These are phyloP conservation scores for Hymenoscyphus fraxineus DNA, from an alignment of 2,329 filamentous ascomycete genomes.

Conservation along the genomic window DNA sequence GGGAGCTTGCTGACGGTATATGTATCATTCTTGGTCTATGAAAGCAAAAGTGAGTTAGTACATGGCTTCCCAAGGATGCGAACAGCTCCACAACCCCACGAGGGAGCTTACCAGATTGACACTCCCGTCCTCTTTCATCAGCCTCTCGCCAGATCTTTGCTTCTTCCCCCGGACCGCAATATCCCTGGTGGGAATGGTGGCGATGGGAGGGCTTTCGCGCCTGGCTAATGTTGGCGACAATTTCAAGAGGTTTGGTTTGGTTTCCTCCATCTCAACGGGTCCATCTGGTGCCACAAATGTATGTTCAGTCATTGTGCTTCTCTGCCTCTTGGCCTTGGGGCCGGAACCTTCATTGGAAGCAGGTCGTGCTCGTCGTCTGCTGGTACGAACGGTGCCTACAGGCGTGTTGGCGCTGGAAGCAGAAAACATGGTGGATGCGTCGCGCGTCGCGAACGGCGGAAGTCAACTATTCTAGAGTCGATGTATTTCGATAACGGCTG, in stretches of 20 bases:
- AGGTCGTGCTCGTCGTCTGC: slow-evolving; percentile 56
- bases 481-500: background rate
- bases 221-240: slow-evolving; percentile 36
- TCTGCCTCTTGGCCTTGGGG: slow-evolving; percentile 61
- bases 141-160: slow-evolving; percentile 58
- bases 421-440: slow-evolving; percentile 51
- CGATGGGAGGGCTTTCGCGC: slow-evolving; percentile 30
- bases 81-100: background rate
- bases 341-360: slow-evolving; percentile 49
- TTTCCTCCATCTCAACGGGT: slow-evolving; percentile 52
- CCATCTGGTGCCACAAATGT: slow-evolving; percentile 48
- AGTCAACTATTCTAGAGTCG: background rate
- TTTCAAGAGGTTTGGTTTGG: slow-evolving; percentile 47
- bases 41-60: slow-evolving; percentile 6
- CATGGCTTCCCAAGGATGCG: background rate
- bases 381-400: slow-evolving; percentile 55
- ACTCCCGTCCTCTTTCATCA: slow-evolving; percentile 66
- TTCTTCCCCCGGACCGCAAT: slow-evolving; percentile 61
- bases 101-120: slow-evolving; percentile 56
- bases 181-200: slow-evolving; percentile 40
- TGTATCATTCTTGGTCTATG: slow-evolving; percentile 74
- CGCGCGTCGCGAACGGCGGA: background rate
- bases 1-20: slow-evolving; percentile 84
- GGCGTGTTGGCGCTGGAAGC: slow-evolving; percentile 47
- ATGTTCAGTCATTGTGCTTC: slow-evolving; percentile 54